Percentiles rank a stretch among this genome's conserved stretches.
These are phyloP conservation scores for Tetracladium setigerum DNA, from an alignment of 495 filamentous ascomycete genomes.

Conservation along the genomic window DNA sequence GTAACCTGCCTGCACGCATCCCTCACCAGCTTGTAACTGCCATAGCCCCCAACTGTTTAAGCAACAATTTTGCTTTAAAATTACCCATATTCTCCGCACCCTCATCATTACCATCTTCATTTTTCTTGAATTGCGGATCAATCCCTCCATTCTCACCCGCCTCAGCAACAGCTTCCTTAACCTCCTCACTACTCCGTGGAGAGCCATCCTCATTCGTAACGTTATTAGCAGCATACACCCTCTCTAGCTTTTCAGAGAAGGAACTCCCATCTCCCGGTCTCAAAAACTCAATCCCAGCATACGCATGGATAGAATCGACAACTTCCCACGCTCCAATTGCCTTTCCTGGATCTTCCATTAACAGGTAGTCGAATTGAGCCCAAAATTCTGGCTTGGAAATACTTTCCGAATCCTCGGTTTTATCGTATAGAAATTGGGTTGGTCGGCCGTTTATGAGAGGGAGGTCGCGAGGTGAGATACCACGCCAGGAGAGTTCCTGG, in stretches of 20 bases:
- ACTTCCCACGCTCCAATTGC: constrained; percentile 65
- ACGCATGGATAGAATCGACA: constrained; percentile 60
- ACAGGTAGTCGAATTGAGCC: constrained; percentile 71
- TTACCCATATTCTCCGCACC: constrained; percentile 20
- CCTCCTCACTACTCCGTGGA: constrained; percentile 16
- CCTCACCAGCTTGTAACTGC: constrained; percentile 19
- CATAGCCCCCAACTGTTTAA: constrained; percentile 12
- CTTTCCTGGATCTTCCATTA: constrained; percentile 57
- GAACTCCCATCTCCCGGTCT: constrained; percentile 35
- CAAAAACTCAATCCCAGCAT: constrained; percentile 59
- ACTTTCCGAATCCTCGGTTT: constrained; percentile 49
- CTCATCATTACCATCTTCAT: constrained; percentile 29
- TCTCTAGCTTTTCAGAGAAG: constrained; percentile 18
- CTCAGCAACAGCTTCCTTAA: constrained; percentile 4
- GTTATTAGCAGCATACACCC: constrained; percentile 23
- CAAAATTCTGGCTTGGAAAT: constrained; percentile 66
- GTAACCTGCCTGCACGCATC: constrained; percentile 31
- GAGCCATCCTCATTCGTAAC: constrained; percentile 14
- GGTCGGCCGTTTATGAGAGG: constrained; percentile 5
- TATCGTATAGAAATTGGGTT: constrained; percentile 42
- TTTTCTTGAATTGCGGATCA: not conserved
- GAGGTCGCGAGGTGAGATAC: not conserved
- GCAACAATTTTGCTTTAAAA: constrained; percentile 7
- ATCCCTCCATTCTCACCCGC: constrained; percentile 21
- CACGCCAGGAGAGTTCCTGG: constrained; percentile 36